These are phyloP conservation scores for Vanilla planifolia DNA, from an alignment of 106 monocot species.

Conservation along the genomic window DNA sequence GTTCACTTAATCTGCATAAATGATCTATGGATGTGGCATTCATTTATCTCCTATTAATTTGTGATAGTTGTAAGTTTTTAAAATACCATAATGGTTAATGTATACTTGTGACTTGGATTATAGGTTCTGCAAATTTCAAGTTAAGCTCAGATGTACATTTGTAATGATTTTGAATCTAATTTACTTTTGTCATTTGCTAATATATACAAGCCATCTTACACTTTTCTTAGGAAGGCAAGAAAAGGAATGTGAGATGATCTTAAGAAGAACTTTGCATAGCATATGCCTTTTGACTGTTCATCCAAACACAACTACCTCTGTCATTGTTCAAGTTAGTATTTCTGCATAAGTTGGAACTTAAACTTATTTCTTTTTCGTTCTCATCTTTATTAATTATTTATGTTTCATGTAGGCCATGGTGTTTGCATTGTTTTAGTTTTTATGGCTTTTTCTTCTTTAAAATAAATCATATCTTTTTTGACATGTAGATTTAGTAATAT, in stretches of 20 bases:
- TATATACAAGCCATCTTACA: not conserved
- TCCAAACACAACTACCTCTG: slow-evolving; percentile 89
- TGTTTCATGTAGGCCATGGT: not conserved
- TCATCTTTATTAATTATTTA: not conserved
- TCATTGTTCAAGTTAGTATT: slow-evolving; percentile 74
- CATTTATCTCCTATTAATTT: too few species aligned
- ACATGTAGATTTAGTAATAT: too few species aligned
- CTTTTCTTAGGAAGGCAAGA: slow-evolving; percentile 65
- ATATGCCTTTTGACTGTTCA: slow-evolving; percentile 64
- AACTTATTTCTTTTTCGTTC: not conserved
- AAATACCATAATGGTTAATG: not conserved
- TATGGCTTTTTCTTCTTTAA: not conserved
- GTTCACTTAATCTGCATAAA: not conserved
- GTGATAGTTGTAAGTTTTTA: too few species aligned
- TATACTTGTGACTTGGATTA: too few species aligned
- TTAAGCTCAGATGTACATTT: too few species aligned
- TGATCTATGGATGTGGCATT: not conserved
- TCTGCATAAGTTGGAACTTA: not conserved
- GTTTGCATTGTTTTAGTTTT: not conserved
- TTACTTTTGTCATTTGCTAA: not conserved
- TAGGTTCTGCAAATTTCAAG: too few species aligned
- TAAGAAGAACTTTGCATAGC: slow-evolving; percentile 85
- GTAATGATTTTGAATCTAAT: too few species aligned
- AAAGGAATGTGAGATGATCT: slow-evolving; percentile 84
- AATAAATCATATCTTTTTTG: not conserved